A percentile compares a stretch with the other conserved stretches of the same genome.
Conservation (phyloP, 2,329 filamentous ascomycete species). For the Aspergillus puulaauensis region DNA sequence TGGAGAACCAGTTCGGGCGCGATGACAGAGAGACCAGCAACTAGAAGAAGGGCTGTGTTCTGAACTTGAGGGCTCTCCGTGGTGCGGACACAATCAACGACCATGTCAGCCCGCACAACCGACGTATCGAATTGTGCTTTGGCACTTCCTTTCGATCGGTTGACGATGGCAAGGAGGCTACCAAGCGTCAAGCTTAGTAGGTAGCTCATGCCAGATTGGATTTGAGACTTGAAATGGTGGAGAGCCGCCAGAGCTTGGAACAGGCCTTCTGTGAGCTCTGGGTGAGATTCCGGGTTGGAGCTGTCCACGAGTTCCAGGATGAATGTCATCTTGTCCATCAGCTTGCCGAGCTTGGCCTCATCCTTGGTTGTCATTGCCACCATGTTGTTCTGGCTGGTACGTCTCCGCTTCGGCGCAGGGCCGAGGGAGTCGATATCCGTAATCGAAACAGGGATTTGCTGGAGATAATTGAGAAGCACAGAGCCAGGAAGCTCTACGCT, state of each 20-base stretch:
- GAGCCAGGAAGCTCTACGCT: slow-evolving; percentile 71
- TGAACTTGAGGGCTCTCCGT: slow-evolving; percentile 92
- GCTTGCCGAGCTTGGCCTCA: slow-evolving; percentile 63
- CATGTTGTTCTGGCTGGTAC: slow-evolving; percentile 72
- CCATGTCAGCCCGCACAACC: slow-evolving; percentile 79
- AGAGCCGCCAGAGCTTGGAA: slow-evolving; percentile 86
- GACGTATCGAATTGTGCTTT: slow-evolving; percentile 68
- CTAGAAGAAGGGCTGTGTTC: slow-evolving; percentile 82
- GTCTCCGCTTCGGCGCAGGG: slow-evolving; percentile 74
- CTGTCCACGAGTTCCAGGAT: slow-evolving; percentile 85
- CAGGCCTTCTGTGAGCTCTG: slow-evolving; percentile 72
- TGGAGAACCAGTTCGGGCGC: slow-evolving; percentile 90
- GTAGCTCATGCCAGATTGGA: slow-evolving; percentile 86
- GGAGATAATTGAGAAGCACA: slow-evolving; percentile 70
- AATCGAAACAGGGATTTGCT: slow-evolving; percentile 69
- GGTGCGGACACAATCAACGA: slow-evolving; percentile 91
- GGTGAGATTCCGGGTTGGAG: slow-evolving; percentile 71
- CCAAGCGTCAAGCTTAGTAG: slow-evolving; percentile 81
- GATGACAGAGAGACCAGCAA: slow-evolving; percentile 81
- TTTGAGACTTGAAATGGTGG: slow-evolving; percentile 76
- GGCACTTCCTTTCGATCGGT: slow-evolving; percentile 59
- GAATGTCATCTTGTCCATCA: slow-evolving; percentile 76
- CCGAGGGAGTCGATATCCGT: slow-evolving; percentile 69
- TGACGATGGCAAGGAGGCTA: slow-evolving; percentile 80
- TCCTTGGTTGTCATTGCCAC: slow-evolving; percentile 62